phyloP scores from a whole-genome alignment of 2,329 filamentous ascomycete genomes.

The Rhytidhysteron rufulum region DNA sequence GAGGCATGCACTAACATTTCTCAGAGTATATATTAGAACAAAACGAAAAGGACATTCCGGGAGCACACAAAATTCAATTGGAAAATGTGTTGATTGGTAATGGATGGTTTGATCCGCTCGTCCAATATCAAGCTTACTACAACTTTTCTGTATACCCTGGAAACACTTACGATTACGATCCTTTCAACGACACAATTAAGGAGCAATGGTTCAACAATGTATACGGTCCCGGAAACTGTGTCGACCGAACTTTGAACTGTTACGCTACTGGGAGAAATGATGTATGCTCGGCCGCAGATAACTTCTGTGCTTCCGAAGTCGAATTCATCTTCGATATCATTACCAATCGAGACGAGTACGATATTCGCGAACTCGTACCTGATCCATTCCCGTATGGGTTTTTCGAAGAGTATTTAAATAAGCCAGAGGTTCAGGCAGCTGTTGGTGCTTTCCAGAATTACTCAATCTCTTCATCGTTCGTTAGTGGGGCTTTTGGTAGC shows the following conservation, averaged over 20 bases:
- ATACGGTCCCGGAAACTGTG: constrained; percentile 59
- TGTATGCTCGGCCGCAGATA: constrained; percentile 53
- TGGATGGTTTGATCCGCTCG: constrained; percentile 55
- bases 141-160: constrained; percentile 55
- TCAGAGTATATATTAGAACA: constrained; percentile 45
- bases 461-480: constrained; percentile 43
- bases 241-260: constrained; percentile 56
- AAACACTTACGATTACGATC: constrained; percentile 55
- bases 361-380: constrained; percentile 53
- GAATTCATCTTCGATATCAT: constrained; percentile 51
- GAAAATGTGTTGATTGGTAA: constrained; percentile 55
- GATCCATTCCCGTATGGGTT: constrained; percentile 57
- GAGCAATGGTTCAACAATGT: constrained; percentile 56
- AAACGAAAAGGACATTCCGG: constrained; percentile 42
- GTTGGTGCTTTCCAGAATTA: constrained; percentile 61
- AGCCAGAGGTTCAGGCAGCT: constrained; percentile 50
- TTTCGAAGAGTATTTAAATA: constrained; percentile 58
- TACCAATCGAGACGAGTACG: constrained; percentile 55
- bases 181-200: constrained; percentile 49
- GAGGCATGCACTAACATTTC: not conserved
- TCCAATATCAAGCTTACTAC: constrained; percentile 56
- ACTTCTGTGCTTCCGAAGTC: constrained; percentile 53
- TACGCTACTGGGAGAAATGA: constrained; percentile 48
- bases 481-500: constrained; percentile 41
- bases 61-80: constrained; percentile 47